phyloP scores from a whole-genome alignment of 1,284 basidiomycete genomes.

The Tilletiopsis washingtonensis region DNA sequence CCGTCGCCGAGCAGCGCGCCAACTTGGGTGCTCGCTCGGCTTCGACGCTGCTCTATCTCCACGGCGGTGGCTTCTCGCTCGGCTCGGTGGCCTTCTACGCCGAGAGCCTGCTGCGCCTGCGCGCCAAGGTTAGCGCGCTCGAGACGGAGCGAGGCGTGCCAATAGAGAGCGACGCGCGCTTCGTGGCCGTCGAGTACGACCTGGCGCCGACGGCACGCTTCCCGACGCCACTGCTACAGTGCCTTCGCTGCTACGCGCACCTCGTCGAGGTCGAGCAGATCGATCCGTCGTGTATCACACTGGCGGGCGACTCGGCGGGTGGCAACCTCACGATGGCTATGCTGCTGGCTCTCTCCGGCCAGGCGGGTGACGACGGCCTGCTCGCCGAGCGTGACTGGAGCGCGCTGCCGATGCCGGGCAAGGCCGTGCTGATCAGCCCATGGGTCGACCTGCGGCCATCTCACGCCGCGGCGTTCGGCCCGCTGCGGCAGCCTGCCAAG shows the following conservation, averaged over 20 bases:
- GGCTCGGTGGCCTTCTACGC: slow-evolving; percentile 46
- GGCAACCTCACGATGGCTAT: slow-evolving; percentile 39
- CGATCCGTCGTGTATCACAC: slow-evolving; percentile 26
- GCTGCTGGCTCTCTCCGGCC: slow-evolving; percentile 36
- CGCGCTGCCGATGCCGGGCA: slow-evolving; percentile 35
- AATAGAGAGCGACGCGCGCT: too few species aligned
- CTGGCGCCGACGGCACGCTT: slow-evolving; percentile 36
- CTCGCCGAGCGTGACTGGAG: slow-evolving; percentile 37
- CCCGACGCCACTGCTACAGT: slow-evolving; percentile 37
- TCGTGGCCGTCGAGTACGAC: slow-evolving; percentile 43
- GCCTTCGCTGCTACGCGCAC: slow-evolving; percentile 44
- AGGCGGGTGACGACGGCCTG: slow-evolving; percentile 14
- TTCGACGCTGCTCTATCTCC: slow-evolving; percentile 38
- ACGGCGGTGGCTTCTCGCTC: slow-evolving; percentile 45
- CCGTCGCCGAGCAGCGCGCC: slow-evolving; percentile 6
- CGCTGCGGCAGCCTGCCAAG: slow-evolving; percentile 11
- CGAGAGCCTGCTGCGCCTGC: slow-evolving; percentile 40
- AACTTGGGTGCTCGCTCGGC: slow-evolving; percentile 12
- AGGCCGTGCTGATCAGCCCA: slow-evolving; percentile 41
- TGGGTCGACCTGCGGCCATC: slow-evolving; percentile 42
- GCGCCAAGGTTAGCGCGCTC: slow-evolving; percentile 7
- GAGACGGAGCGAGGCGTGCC: slow-evolving; percentile 3
- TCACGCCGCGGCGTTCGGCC: slow-evolving; percentile 21
- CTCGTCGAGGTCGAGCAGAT: slow-evolving; percentile 39
- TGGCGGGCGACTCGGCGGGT: slow-evolving; percentile 45